Evolutionary conservation across 2,329 filamentous ascomycete genomes (phyloP).

Genomic region (Ophiostoma perfectum): DNA sequence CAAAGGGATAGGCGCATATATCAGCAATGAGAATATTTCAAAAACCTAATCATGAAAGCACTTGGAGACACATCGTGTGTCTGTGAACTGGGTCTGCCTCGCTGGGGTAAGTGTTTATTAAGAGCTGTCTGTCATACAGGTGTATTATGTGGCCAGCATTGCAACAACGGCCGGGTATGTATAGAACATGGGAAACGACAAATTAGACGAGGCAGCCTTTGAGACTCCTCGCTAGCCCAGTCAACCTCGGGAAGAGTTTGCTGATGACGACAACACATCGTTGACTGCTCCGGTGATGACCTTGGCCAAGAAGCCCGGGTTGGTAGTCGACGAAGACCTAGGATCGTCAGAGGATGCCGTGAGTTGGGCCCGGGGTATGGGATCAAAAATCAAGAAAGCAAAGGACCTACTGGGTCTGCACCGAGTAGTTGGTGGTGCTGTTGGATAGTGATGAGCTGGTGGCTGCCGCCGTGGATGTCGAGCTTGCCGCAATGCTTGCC

Average conservation of each 20-base stretch:
- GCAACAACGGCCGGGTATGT: too few relatives aligned
- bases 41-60: too few relatives aligned
- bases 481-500: slow-evolving; percentile 18
- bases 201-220: background rate
- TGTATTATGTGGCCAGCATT: too few relatives aligned
- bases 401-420: background rate
- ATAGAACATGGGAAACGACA: background rate
- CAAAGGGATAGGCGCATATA: background rate
- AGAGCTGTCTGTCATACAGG: too few relatives aligned
- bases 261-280: slow-evolving; percentile 14
- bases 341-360: background rate
- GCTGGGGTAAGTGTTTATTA: too few relatives aligned
- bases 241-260: background rate
- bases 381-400: background rate
- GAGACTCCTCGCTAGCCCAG: background rate
- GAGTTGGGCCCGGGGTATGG: background rate
- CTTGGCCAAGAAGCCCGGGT: slow-evolving; percentile 22
- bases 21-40: background rate
- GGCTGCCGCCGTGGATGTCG: slow-evolving; percentile 18
- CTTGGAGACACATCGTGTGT: too few relatives aligned
- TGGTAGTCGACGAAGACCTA: slow-evolving; percentile 19
- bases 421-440: slow-evolving; percentile 10
- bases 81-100: too few relatives aligned
- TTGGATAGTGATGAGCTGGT: slow-evolving; percentile 9
- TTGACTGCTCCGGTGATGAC: slow-evolving; percentile 25